These are phyloP conservation scores for Boletus vermiculosoides DNA, from an alignment of 768 basidiomycete species.

Conservation along the genomic window DNA sequence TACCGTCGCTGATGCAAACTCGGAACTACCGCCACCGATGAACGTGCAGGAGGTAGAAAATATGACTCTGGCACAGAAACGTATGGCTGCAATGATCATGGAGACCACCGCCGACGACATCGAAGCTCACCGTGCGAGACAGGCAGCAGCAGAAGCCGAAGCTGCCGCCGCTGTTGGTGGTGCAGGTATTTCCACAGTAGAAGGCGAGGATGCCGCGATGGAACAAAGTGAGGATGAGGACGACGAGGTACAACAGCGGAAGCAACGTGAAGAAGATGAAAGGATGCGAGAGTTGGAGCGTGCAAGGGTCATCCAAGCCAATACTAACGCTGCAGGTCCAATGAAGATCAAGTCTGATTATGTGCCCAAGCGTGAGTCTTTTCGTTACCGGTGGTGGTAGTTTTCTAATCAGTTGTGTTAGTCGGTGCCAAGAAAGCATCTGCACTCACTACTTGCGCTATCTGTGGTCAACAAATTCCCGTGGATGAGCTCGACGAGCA, in stretches of 20 bases:
- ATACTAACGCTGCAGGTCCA: constrained; percentile 70
- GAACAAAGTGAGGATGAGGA: constrained; percentile 89
- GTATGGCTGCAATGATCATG: constrained; percentile 98
- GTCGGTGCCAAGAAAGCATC: constrained; percentile 62
- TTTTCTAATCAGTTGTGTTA: constrained; percentile 29
- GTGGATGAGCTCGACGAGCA: constrained; percentile 96
- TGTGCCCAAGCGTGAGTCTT: constrained; percentile 77
- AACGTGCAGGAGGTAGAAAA: constrained; percentile 91
- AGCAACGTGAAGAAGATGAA: constrained; percentile 67
- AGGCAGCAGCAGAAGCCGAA: constrained; percentile 83
- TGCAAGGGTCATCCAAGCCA: constrained; percentile 79
- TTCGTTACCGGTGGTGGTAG: neutral
- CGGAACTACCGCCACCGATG: constrained; percentile 96
- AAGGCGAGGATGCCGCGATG: constrained; percentile 59
- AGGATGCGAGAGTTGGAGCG: constrained; percentile 68
- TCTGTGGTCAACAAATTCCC: constrained; percentile 95
- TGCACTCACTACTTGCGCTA: constrained; percentile 82
- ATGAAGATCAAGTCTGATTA: constrained; percentile 98
- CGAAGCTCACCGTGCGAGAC: constrained; percentile 74
- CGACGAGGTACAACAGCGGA: constrained; percentile 57
- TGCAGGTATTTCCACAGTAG: constrained; percentile 44
- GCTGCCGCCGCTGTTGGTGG: constrained; percentile 77
- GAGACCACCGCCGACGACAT: constrained; percentile 88
- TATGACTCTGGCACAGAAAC: constrained; percentile 96
- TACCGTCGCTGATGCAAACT: constrained; percentile 84